Evolutionary conservation across 345 rosid species (phyloP).

Genomic region (Physaria fendleri): DNA sequence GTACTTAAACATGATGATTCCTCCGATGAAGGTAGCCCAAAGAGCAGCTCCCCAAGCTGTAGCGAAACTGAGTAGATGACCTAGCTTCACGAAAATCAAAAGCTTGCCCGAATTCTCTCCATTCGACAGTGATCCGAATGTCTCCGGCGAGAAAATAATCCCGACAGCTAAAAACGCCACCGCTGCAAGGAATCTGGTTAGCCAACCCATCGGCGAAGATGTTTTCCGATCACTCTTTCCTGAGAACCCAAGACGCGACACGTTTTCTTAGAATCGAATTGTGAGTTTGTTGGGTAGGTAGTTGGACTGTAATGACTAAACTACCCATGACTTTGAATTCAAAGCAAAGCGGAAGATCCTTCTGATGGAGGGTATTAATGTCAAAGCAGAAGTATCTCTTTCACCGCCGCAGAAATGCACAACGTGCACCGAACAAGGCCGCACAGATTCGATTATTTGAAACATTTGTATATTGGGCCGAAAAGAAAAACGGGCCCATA

Average conservation of each 20-base stretch:
- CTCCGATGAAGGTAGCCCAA: conserved; percentile 98
- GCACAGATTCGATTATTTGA: neutral
- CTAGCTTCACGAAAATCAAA: conserved; percentile 58
- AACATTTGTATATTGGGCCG: neutral
- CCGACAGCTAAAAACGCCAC: conserved; percentile 77
- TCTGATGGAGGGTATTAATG: neutral
- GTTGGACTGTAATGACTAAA: neutral
- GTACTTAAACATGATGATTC: conserved; percentile 98
- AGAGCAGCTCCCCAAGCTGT: conserved; percentile 94
- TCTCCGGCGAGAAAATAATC: conserved; percentile 80
- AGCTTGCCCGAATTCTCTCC: conserved; percentile 36
- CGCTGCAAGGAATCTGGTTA: conserved; percentile 56
- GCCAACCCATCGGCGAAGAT: conserved; percentile 64
- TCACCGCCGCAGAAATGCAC: neutral
- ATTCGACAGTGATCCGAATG: conserved; percentile 61
- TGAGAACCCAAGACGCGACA: neutral
- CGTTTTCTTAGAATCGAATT: conserved; percentile 9
- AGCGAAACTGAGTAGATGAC: conserved; percentile 86
- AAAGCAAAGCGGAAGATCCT: neutral
- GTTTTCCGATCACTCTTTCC: conserved; percentile 18
- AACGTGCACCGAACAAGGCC: neutral
- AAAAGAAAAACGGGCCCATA: neutral
- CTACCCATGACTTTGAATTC: neutral
- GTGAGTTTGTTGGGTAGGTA: conserved; percentile 6
- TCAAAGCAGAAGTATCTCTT: neutral